These are phyloP conservation scores for Saccharomycopsis selenospora DNA, from an alignment of 805 yeast species.

Conservation along the genomic window DNA sequence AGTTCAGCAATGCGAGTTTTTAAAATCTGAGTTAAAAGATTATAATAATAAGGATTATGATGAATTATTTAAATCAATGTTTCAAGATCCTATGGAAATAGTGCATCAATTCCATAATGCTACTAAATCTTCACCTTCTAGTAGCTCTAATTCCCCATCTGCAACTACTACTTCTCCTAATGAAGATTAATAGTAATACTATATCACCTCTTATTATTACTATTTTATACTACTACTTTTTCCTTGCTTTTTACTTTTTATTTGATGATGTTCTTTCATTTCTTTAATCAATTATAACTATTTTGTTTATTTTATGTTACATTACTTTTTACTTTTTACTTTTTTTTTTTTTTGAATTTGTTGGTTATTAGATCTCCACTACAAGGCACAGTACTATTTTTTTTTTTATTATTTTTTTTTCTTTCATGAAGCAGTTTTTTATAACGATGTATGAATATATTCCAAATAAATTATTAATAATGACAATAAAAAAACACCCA, in stretches of 20 bases:
- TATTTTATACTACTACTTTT: not conserved
- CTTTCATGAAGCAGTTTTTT: not conserved
- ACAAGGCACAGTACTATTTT: too few relatives aligned
- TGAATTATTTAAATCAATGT: not conserved
- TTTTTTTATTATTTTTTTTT: not conserved
- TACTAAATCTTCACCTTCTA: not conserved
- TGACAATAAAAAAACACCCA: not conserved
- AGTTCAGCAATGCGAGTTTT: slow-evolving; percentile 27
- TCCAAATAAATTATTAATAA: not conserved
- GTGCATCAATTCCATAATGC: not conserved
- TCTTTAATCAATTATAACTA: too few relatives aligned
- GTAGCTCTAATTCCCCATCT: not conserved
- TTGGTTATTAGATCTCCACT: too few relatives aligned
- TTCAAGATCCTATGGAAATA: slow-evolving; percentile 1
- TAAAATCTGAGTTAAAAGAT: slow-evolving; percentile 24
- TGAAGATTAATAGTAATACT: too few relatives aligned
- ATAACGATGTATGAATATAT: not conserved
- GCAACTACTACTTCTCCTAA: not conserved
- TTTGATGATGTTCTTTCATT: not conserved
- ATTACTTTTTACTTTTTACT: too few relatives aligned
- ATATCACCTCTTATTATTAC: too few relatives aligned
- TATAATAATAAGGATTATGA: slow-evolving; percentile 3
- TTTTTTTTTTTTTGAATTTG: not conserved
- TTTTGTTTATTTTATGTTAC: too few relatives aligned
- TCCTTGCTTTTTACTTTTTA: too few relatives aligned